Evolutionary conservation across 73 alveolate genomes (phyloP).

Genomic region (Tetrahymena borealis): DNA sequence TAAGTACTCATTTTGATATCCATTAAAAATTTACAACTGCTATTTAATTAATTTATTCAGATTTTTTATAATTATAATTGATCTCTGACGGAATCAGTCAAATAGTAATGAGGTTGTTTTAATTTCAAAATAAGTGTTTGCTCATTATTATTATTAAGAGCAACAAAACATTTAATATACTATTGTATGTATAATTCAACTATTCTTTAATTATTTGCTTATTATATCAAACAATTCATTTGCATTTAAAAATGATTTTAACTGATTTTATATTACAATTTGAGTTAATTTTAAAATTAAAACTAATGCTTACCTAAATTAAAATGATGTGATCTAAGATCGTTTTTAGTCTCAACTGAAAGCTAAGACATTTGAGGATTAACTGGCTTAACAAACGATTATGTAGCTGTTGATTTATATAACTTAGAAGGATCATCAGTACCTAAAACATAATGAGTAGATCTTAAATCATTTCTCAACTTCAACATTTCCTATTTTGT

Average conservation of each 20-base stretch:
- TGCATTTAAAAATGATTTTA: too few species aligned
- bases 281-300: too few species aligned
- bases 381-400: constrained; percentile 7
- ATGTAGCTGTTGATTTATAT: constrained; percentile 8
- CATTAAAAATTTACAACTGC: background rate
- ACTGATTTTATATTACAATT: too few species aligned
- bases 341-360: constrained; percentile 42
- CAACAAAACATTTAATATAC: too few species aligned
- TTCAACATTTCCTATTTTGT: constrained; percentile 11
- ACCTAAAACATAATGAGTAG: constrained; percentile 26
- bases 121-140: too few species aligned
- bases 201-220: too few species aligned
- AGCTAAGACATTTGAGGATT: constrained; percentile 27
- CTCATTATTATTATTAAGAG: too few species aligned
- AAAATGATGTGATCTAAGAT: constrained; percentile 45
- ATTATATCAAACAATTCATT: too few species aligned
- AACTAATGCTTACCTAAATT: constrained; percentile 18
- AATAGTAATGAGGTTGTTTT: too few species aligned
- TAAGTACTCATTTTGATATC: background rate
- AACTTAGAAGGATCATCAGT: constrained; percentile 19
- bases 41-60: background rate
- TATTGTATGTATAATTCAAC: too few species aligned
- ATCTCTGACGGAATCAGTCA: too few species aligned
- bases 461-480: background rate
- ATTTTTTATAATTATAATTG: background rate